Conservation (phyloP, 2,329 filamentous ascomycete genomes). For the Cladosporium sp. region DNA sequence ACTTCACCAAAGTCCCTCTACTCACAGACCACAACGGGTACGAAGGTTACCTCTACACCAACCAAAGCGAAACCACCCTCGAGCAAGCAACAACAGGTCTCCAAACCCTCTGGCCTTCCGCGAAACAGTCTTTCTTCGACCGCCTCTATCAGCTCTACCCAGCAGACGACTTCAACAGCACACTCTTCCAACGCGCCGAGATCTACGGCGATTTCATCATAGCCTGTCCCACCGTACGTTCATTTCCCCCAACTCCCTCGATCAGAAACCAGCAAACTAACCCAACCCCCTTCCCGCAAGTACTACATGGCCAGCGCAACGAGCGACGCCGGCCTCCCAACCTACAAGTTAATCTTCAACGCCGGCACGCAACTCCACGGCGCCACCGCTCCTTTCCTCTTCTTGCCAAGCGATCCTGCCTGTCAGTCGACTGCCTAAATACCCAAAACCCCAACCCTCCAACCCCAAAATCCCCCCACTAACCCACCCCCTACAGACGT, state of each 20-base stretch:
- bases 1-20: slow-evolving; percentile 34
- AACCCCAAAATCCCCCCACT: not conserved
- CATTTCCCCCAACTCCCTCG: too few relatives aligned
- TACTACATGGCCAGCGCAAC: slow-evolving; percentile 39
- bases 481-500: too few relatives aligned
- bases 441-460: not conserved
- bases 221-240: slow-evolving; percentile 25
- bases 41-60: slow-evolving; percentile 37
- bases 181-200: slow-evolving; percentile 34
- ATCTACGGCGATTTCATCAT: slow-evolving; percentile 45
- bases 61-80: slow-evolving; percentile 25
- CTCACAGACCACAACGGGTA: slow-evolving; percentile 35
- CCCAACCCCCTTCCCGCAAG: too few relatives aligned
- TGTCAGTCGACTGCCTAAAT: too few relatives aligned
- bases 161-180: slow-evolving; percentile 29
- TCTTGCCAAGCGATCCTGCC: not conserved
- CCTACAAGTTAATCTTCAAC: slow-evolving; percentile 34
- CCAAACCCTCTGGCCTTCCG: slow-evolving; percentile 32
- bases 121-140: slow-evolving; percentile 34
- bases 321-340: slow-evolving; percentile 19
- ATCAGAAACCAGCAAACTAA: too few relatives aligned
- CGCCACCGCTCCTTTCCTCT: slow-evolving; percentile 25
- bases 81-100: slow-evolving; percentile 29
- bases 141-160: slow-evolving; percentile 40
- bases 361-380: slow-evolving; percentile 34